Evolutionary conservation across 1,284 basidiomycete species (phyloP).

Genomic region (Trichosporon ovoides): DNA sequence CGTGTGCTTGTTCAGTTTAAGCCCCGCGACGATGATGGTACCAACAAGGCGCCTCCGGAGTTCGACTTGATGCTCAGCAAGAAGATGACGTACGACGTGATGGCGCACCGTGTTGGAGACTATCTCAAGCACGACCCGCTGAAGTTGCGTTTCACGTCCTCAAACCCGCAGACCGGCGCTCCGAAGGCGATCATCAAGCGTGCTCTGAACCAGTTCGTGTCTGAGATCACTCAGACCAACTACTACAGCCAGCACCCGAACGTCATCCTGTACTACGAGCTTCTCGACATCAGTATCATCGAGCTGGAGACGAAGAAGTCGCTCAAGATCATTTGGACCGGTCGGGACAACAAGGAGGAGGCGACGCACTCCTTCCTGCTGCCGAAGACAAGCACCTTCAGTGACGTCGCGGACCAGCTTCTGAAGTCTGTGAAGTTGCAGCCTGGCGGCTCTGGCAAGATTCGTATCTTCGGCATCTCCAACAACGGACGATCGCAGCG

Average conservation of each 20-base stretch:
- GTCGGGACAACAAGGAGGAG: slow-evolving; percentile 95
- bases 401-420: slow-evolving; percentile 83
- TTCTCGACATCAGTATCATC: slow-evolving; percentile 92
- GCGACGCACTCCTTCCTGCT: slow-evolving; percentile 82
- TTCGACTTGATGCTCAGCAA: slow-evolving; percentile 92
- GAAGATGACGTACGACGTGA: slow-evolving; percentile 97
- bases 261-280: slow-evolving; percentile 92
- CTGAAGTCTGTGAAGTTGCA: slow-evolving; percentile 75
- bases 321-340: slow-evolving; percentile 93
- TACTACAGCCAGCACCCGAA: slow-evolving; percentile 72
- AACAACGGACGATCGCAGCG: slow-evolving; percentile 78
- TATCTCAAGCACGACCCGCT: slow-evolving; percentile 85
- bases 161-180: slow-evolving; percentile 78
- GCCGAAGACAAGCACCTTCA: slow-evolving; percentile 91
- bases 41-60: slow-evolving; percentile 60
- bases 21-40: slow-evolving; percentile 81
- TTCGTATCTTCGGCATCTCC: slow-evolving; percentile 90
- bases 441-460: slow-evolving; percentile 72
- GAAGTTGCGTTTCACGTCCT: slow-evolving; percentile 96
- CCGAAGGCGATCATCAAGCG: slow-evolving; percentile 90
- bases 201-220: slow-evolving; percentile 88
- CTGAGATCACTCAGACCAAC: slow-evolving; percentile 88
- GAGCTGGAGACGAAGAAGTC: slow-evolving; percentile 99
- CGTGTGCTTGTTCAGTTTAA: slow-evolving; percentile 94
- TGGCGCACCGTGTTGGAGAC: slow-evolving; percentile 91